Conservation (phyloP, 2,329 filamentous ascomycete species). For the Colletotrichum zoysiae region DNA sequence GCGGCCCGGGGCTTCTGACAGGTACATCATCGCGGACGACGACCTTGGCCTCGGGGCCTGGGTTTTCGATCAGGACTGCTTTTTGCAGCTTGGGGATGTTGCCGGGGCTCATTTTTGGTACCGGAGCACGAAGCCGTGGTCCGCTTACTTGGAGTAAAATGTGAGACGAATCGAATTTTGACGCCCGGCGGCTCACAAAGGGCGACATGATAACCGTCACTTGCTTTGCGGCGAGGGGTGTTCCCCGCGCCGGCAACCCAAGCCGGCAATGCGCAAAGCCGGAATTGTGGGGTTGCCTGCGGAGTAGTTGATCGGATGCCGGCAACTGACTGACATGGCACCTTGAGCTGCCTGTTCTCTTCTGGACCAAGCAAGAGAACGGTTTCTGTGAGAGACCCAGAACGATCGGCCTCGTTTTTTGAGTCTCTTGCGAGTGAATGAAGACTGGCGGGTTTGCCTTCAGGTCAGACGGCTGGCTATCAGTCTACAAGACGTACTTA, state of each 20-base stretch:
- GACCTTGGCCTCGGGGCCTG: constrained; percentile 20
- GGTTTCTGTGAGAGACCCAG: not conserved
- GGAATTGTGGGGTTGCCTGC: not conserved
- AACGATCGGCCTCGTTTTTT: not conserved
- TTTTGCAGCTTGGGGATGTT: constrained; percentile 12
- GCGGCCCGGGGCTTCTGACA: constrained; percentile 23
- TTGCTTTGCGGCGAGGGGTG: not conserved
- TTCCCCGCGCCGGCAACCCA: constrained; percentile 7
- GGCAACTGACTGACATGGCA: not conserved
- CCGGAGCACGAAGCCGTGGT: not conserved
- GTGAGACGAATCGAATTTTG: not conserved
- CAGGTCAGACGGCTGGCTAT: not conserved
- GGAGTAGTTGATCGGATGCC: not conserved
- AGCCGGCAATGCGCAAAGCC: not conserved
- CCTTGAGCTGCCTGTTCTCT: not conserved
- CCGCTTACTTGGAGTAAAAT: not conserved
- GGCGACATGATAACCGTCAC: not conserved
- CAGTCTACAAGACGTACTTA: not conserved
- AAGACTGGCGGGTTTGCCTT: not conserved
- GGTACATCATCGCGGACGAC: constrained; percentile 18
- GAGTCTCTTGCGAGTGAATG: not conserved
- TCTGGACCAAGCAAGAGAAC: not conserved
- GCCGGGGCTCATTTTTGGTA: not conserved
- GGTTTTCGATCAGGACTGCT: constrained; percentile 32
- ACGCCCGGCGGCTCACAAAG: too few relatives aligned